phyloP scores from a whole-genome alignment of 1,284 basidiomycete genomes.

The Butyriboletus appendiculatus region DNA sequence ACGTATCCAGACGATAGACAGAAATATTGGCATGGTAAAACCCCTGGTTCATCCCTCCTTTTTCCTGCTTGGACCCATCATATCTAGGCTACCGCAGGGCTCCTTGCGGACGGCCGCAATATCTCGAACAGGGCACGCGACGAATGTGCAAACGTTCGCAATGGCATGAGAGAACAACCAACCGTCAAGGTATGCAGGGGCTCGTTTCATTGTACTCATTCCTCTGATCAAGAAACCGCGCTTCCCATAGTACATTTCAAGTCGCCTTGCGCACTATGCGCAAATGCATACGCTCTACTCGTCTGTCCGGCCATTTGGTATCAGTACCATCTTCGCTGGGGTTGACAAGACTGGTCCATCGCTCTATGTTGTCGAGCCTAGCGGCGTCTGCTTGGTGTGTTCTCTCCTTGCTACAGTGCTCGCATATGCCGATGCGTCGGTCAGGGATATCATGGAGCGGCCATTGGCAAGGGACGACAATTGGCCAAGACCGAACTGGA shows the following conservation, averaged over 20 bases:
- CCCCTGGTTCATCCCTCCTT: background rate
- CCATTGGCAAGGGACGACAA: conserved; percentile 95
- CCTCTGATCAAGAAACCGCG: background rate
- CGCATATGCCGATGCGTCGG: conserved; percentile 7
- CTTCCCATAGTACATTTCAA: conserved; percentile 66
- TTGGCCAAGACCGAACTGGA: conserved; percentile 98
- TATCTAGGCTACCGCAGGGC: conserved; percentile 84
- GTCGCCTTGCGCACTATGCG: conserved; percentile 86
- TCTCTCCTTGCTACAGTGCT: background rate
- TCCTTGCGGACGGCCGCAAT: conserved; percentile 93
- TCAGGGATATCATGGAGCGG: conserved; percentile 91
- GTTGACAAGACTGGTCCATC: conserved; percentile 89
- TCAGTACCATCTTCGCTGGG: conserved; percentile 89
- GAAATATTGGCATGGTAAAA: conserved; percentile 87
- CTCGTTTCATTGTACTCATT: conserved; percentile 23
- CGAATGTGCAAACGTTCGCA: conserved; percentile 80
- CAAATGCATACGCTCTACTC: conserved; percentile 99
- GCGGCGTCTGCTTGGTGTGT: conserved; percentile 87
- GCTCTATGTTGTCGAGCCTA: conserved; percentile 93
- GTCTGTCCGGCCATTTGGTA: conserved; percentile 96
- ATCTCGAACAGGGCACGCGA: conserved; percentile 84
- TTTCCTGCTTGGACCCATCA: background rate
- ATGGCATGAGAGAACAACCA: conserved; percentile 75
- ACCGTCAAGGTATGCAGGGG: conserved; percentile 71
- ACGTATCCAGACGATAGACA: conserved; percentile 92